A percentile compares a stretch with the other conserved stretches of the same genome.
Conservation (phyloP, 352 stramenopile species). For the Pythium coloratum region DNA sequence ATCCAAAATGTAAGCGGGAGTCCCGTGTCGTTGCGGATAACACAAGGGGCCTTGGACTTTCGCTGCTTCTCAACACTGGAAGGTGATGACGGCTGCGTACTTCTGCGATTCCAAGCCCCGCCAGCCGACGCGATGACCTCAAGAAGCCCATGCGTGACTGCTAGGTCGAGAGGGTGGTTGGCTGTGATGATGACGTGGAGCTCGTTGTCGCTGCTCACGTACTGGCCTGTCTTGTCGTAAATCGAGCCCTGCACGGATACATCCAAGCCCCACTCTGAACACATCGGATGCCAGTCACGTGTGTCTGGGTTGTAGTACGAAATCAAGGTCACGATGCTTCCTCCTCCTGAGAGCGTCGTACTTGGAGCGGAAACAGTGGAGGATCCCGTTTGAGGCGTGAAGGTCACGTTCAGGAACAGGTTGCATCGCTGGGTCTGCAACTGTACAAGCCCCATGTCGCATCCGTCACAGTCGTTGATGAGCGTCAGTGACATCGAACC, state of each 20-base stretch:
- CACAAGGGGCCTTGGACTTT: slow-evolving; percentile 51
- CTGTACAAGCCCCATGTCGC: slow-evolving; percentile 83
- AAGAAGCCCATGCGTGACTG: slow-evolving; percentile 72
- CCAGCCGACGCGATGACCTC: slow-evolving; percentile 76
- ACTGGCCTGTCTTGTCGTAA: slow-evolving; percentile 16
- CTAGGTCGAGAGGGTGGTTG: slow-evolving; percentile 70
- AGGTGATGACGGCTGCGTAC: slow-evolving; percentile 1
- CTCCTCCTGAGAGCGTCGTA: slow-evolving; percentile 67
- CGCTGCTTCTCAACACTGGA: slow-evolving; percentile 1
- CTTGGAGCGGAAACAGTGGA: slow-evolving; percentile 34
- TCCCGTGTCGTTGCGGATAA: slow-evolving; percentile 80
- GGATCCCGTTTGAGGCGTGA: slow-evolving; percentile 23
- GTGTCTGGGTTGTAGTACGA: slow-evolving; percentile 86
- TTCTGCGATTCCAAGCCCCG: slow-evolving; percentile 64
- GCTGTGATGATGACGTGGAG: slow-evolving; percentile 76
- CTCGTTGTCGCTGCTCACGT: slow-evolving; percentile 37
- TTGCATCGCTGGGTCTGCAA: slow-evolving; percentile 70
- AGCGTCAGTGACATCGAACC: slow-evolving; percentile 66
- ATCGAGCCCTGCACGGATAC: slow-evolving; percentile 62
- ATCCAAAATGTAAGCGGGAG: slow-evolving; percentile 72
- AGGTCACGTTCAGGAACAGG: slow-evolving; percentile 75
- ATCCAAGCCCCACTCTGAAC: slow-evolving; percentile 71
- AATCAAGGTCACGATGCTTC: slow-evolving; percentile 57
- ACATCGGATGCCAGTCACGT: slow-evolving; percentile 81
- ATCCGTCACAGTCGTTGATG: slow-evolving; percentile 86